phyloP scores from a whole-genome alignment of 1,284 basidiomycete genomes.

The Cutaneotrichosporon sp. region DNA sequence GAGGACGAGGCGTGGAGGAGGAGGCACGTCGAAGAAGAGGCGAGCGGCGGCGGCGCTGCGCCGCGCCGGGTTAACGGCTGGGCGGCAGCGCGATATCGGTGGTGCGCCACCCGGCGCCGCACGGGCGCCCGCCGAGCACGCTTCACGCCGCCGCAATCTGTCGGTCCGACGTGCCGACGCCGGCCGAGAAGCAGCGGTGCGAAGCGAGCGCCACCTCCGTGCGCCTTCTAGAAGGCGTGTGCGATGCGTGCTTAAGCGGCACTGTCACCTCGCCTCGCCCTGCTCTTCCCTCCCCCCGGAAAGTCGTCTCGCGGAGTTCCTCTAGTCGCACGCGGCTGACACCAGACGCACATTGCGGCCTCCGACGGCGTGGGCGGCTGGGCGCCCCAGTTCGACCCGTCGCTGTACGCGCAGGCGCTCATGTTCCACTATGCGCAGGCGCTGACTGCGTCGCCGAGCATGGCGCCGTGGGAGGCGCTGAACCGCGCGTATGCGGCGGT shows the following conservation, averaged over 20 bases:
- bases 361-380: conserved; percentile 62
- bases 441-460: conserved; percentile 28
- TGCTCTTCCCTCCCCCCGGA: not conserved
- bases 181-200: not conserved
- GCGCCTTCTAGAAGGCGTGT: not conserved
- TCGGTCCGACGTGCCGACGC: too few relatives aligned
- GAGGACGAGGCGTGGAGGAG: too few relatives aligned
- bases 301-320: too few relatives aligned
- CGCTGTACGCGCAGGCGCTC: conserved; percentile 58
- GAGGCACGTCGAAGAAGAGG: not conserved
- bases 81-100: too few relatives aligned
- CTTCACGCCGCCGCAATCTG: too few relatives aligned
- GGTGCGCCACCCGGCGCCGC: too few relatives aligned
- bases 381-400: conserved; percentile 58
- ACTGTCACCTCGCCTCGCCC: too few relatives aligned
- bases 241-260: too few relatives aligned
- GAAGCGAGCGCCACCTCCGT: not conserved
- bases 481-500: conserved; percentile 55
- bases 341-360: conserved; percentile 53
- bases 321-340: too few relatives aligned
- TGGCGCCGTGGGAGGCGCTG: conserved; percentile 49
- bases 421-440: conserved; percentile 55
- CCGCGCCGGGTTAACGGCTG: too few relatives aligned
- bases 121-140: too few relatives aligned
- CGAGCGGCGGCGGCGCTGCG: not conserved